Evolutionary conservation across 805 yeast species (phyloP).

Genomic region (Yamadazyma laniorum): DNA sequence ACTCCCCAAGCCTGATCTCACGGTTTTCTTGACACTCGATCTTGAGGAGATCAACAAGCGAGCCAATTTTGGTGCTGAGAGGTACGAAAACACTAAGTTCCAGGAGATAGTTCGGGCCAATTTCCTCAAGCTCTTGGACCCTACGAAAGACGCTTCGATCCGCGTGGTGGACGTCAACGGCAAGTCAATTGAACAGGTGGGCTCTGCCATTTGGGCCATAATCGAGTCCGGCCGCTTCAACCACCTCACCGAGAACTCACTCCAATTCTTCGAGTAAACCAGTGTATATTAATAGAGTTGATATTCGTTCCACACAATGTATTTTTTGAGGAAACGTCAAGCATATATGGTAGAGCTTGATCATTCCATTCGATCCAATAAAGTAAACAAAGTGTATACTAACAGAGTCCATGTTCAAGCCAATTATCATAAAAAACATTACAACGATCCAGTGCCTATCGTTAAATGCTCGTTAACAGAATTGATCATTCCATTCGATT

Average conservation of each 20-base stretch:
- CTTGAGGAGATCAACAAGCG: slow-evolving; percentile 46
- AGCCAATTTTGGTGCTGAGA: slow-evolving; percentile 89
- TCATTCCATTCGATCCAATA: too few relatives aligned
- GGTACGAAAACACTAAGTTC: slow-evolving; percentile 76
- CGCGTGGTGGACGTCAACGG: slow-evolving; percentile 58
- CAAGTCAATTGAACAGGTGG: slow-evolving; percentile 55
- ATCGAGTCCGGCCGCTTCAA: slow-evolving; percentile 12
- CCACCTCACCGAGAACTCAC: slow-evolving; percentile 3
- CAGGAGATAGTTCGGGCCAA: slow-evolving; percentile 67
- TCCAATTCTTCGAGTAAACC: background rate
- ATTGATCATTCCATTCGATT: too few relatives aligned
- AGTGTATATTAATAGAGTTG: too few relatives aligned
- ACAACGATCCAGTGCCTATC: too few relatives aligned
- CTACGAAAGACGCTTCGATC: slow-evolving; percentile 27
- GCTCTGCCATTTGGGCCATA: slow-evolving; percentile 41
- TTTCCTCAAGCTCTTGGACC: slow-evolving; percentile 49
- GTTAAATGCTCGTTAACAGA: too few relatives aligned
- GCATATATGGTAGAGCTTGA: too few relatives aligned
- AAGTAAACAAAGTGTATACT: too few relatives aligned
- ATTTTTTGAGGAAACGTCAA: too few relatives aligned
- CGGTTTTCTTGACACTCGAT: slow-evolving; percentile 68
- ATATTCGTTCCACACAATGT: too few relatives aligned
- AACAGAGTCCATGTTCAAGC: too few relatives aligned
- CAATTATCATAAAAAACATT: too few relatives aligned
- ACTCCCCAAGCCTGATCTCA: slow-evolving; percentile 80